Conservation (phyloP, 306 rosid species). For the Luffa acutangula region DNA sequence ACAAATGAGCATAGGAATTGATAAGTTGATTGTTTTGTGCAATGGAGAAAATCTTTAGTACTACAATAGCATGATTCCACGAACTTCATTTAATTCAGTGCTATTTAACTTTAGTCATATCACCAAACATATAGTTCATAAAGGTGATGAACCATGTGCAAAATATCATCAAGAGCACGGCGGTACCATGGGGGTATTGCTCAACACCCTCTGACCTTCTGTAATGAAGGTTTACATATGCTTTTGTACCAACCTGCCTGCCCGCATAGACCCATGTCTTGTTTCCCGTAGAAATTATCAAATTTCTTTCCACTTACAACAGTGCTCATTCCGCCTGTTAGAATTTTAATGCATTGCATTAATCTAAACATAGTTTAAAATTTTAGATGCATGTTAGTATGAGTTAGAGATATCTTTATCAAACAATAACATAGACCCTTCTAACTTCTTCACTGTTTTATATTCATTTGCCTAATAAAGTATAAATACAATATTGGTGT, state of each 20-base stretch:
- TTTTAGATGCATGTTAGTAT: too few relatives aligned
- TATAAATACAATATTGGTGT: neutral
- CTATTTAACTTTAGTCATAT: neutral
- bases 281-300: too few relatives aligned
- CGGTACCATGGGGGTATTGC: neutral
- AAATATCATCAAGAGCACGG: neutral
- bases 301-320: too few relatives aligned
- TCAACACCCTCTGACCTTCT: too few relatives aligned
- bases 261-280: neutral
- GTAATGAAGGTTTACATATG: too few relatives aligned
- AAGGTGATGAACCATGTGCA: neutral
- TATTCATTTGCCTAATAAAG: neutral
- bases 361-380: too few relatives aligned
- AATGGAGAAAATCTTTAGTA: neutral
- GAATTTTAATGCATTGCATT: too few relatives aligned
- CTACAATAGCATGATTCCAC: neutral
- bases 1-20: neutral
- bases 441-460: neutral
- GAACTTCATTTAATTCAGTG: neutral
- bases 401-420: too few relatives aligned
- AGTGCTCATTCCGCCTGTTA: too few relatives aligned
- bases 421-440: neutral
- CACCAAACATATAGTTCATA: neutral
- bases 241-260: too few relatives aligned
- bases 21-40: neutral